Evolutionary conservation across 148 eudicot genomes (phyloP).

Genomic region (Hydrangea macrophylla): DNA sequence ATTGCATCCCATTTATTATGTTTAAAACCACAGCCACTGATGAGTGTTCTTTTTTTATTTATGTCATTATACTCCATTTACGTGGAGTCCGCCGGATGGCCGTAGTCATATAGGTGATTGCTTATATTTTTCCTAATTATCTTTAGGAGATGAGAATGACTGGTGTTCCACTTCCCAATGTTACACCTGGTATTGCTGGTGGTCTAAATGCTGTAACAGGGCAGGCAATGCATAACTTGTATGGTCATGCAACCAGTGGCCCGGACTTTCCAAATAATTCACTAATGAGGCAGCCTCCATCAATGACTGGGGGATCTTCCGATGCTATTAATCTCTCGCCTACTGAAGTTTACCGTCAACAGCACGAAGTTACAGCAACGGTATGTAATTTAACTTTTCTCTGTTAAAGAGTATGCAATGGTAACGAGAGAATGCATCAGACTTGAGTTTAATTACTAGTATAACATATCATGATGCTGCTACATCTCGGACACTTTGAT

Average conservation of each 20-base stretch:
- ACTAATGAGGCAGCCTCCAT: constrained; percentile 50
- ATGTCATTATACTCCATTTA: neutral
- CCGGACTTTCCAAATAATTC: constrained; percentile 48
- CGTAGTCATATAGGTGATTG: neutral
- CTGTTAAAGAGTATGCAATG: neutral
- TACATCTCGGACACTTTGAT: neutral
- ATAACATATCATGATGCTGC: neutral
- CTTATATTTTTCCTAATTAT: constrained; percentile 3
- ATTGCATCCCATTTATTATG: neutral
- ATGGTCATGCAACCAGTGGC: constrained; percentile 48
- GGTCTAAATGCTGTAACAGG: constrained; percentile 34
- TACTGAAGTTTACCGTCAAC: constrained; percentile 72
- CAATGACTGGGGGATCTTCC: constrained; percentile 45
- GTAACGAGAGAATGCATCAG: neutral
- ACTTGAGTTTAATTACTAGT: neutral
- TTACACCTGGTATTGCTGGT: constrained; percentile 38
- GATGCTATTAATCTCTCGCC: constrained; percentile 52
- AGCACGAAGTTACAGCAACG: constrained; percentile 91
- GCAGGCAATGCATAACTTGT: constrained; percentile 48
- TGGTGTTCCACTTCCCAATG: constrained; percentile 46
- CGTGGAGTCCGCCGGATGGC: neutral
- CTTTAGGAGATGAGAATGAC: constrained; percentile 60
- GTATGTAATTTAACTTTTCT: constrained; percentile 38
- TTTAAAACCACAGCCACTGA: neutral
- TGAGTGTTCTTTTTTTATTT: neutral